Evolutionary conservation across 495 filamentous ascomycete genomes (phyloP).

Genomic region (Neurospora intermedia): DNA sequence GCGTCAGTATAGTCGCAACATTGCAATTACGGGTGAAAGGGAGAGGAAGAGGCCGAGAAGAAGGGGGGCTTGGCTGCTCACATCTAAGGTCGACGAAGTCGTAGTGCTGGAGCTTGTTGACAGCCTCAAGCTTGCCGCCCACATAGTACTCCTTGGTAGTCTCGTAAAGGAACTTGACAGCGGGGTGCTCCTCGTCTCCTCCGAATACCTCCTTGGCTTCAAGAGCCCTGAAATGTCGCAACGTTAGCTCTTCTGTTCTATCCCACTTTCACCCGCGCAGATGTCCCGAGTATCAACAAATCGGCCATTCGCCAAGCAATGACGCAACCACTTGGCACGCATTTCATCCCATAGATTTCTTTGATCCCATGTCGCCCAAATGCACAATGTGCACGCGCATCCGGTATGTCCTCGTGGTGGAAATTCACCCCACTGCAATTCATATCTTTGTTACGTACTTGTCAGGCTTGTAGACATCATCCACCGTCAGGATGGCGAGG

Average conservation of each 20-base stretch:
- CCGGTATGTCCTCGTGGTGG: slow-evolving; percentile 10
- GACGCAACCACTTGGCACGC: slow-evolving; percentile 21
- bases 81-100: slow-evolving; percentile 96
- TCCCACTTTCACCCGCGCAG: background rate
- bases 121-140: slow-evolving; percentile 88
- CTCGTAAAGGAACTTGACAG: slow-evolving; percentile 76
- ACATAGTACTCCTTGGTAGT: slow-evolving; percentile 80
- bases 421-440: slow-evolving; percentile 4
- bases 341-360: background rate
- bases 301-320: slow-evolving; percentile 13
- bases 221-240: slow-evolving; percentile 45
- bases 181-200: slow-evolving; percentile 86
- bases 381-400: slow-evolving; percentile 25
- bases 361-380: background rate
- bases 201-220: slow-evolving; percentile 94
- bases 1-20: slow-evolving; percentile 2
- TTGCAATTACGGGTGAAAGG: background rate
- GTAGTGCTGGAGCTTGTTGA: slow-evolving; percentile 93
- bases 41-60: background rate
- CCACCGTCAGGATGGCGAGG: slow-evolving; percentile 88
- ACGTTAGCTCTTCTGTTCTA: background rate
- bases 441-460: slow-evolving; percentile 53
- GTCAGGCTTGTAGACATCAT: slow-evolving; percentile 92
- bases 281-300: background rate
- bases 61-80: slow-evolving; percentile 19